A percentile compares a stretch with the other conserved stretches of the same genome.
Conservation (phyloP, 1,139 yeast genomes). For the Meyerozyma smithsonii region DNA sequence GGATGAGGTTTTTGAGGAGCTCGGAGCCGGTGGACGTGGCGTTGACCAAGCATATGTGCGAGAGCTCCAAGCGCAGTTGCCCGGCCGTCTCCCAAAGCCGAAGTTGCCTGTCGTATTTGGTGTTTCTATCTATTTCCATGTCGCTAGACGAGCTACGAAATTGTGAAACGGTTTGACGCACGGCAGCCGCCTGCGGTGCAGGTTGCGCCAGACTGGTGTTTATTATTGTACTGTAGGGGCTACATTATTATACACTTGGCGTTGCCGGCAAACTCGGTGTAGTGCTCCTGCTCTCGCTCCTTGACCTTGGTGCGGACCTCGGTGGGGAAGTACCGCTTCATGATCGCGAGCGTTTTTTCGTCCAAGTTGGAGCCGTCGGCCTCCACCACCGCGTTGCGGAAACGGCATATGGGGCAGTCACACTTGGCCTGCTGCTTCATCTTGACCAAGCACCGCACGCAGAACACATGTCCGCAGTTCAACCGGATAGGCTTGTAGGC, state of each 20-base stretch:
- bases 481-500: constrained; percentile 69
- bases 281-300: constrained; percentile 55
- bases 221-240: neutral
- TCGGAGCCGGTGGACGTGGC: constrained; percentile 64
- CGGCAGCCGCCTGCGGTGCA: neutral
- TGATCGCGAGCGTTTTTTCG: constrained; percentile 42
- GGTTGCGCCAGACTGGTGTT: neutral
- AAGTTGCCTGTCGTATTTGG: constrained; percentile 80
- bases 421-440: constrained; percentile 53
- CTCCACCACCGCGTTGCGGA: constrained; percentile 42
- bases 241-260: constrained; percentile 23
- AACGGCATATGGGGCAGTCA: constrained; percentile 66
- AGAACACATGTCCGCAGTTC: constrained; percentile 61
- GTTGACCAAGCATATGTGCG: constrained; percentile 61
- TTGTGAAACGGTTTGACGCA: neutral
- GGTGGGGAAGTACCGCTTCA: constrained; percentile 59
- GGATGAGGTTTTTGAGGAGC: constrained; percentile 66
- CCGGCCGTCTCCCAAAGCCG: constrained; percentile 85
- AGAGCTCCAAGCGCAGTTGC: constrained; percentile 53
- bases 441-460: constrained; percentile 67
- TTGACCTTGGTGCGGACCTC: constrained; percentile 60
- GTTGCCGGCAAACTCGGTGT: constrained; percentile 24
- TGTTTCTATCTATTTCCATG: constrained; percentile 22
- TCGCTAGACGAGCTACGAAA: neutral
- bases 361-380: constrained; percentile 65